A percentile compares a stretch with the other conserved stretches of the same genome.
phyloP scores from a whole-genome alignment of 2,329 filamentous ascomycete genomes.

The Celoporthe dispersa region DNA sequence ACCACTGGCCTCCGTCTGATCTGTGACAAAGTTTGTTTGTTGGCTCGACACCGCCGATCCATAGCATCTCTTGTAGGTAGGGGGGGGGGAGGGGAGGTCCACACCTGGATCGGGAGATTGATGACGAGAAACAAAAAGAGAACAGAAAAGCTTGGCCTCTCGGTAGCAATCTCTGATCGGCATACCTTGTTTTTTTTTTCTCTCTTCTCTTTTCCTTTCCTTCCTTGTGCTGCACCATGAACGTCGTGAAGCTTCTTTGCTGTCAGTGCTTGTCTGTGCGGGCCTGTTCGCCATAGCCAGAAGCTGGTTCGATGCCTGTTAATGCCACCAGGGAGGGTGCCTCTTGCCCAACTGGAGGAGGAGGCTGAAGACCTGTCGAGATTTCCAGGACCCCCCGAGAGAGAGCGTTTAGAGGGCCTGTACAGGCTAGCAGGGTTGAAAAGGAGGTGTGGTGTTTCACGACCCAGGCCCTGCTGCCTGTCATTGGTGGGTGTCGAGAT shows the following conservation, averaged over 20 bases:
- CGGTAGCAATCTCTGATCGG: neutral
- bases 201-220: neutral
- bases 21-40: conserved; percentile 5
- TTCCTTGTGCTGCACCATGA: neutral
- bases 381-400: conserved; percentile 2
- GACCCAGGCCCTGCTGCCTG: conserved; percentile 19
- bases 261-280: neutral
- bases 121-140: conserved; percentile 6
- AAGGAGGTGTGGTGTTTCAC: conserved; percentile 28
- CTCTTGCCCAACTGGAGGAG: neutral
- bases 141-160: conserved; percentile 11
- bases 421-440: conserved; percentile 18
- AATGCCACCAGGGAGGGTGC: neutral
- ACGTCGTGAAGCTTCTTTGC: neutral
- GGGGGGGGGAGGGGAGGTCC: too few species aligned
- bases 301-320: neutral
- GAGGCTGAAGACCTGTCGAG: conserved; percentile 6
- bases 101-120: conserved; percentile 12
- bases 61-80: neutral
- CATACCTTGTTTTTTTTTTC: neutral
- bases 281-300: neutral
- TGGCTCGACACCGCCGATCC: conserved; percentile 3
- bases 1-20: neutral
- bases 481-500: conserved; percentile 12
- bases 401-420: neutral